Evolutionary conservation across 805 yeast species (phyloP), one percentile per base, ranked within the genome.

Genomic region (Suhomyces kilbournensis): DNA sequence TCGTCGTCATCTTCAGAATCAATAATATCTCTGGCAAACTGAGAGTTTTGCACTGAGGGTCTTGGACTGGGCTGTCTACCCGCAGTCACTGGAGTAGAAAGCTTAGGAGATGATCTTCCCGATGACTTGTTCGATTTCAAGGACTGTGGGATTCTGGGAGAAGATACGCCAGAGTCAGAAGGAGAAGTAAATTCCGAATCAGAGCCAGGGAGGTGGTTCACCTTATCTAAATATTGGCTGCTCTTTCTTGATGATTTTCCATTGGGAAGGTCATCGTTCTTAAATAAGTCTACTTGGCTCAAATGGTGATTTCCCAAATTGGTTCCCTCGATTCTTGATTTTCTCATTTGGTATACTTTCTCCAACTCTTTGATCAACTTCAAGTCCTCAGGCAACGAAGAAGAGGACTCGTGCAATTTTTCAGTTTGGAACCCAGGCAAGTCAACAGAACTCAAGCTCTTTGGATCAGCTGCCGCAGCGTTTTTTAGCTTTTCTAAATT

Each of bases 251-350:
- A 38, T n/a, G 28, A 26, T 14, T 15, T 19, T 3, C 44, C 35
- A 20, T 42, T 32, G 15, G 35, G 12, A 15, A 15, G 6, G n/a
- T 19, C 23, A 8, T 45, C 40, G 12, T 9, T 9, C 26, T 38
- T 28, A 19, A 47, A 47, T 35, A 47, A 47, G 25, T 48, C 48
- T 26, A 35, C 44, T n/a, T 35, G 47, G 3, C 53, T 56, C 15
- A 52, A 59, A 1, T 84, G 79, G 1, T 82, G 68, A 51, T 82
- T 78, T 2, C 86, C 86, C 53, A 86, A 79, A 63, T 83, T 88
- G 10, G 86, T 78, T 30, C 96, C 96, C 51, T 82, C 81, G 25
- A 87, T 73, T 61, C 96, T 75, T 3, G 81, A 67, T 52, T 75
- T 74, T 62, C 93, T 77, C 88, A 87, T 82, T 50, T 78, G 73